Conservation (phyloP, 352 stramenopile genomes). For the Phytopythium oedochilum region DNA sequence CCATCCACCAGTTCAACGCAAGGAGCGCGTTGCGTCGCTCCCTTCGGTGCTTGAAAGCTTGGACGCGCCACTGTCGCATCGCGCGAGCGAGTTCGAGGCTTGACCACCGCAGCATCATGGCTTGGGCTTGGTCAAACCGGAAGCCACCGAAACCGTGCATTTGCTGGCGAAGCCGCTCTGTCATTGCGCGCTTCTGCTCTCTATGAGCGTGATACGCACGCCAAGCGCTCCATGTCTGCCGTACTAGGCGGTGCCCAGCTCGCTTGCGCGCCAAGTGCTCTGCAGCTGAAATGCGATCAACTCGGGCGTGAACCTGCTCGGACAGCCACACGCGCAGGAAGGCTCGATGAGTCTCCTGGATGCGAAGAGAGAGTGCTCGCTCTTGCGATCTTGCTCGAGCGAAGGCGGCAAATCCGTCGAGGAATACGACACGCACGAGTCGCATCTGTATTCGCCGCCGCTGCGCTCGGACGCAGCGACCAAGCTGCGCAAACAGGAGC, state of each 20-base stretch:
- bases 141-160: constrained; percentile 4
- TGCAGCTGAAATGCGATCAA: constrained; percentile 14
- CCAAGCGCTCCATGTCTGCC: constrained; percentile 19
- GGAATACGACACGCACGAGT: constrained; percentile 11
- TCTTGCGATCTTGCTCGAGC: constrained; percentile 9
- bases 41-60: constrained; percentile 1
- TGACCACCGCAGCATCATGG: constrained; percentile 21
- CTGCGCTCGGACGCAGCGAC: background rate
- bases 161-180: constrained; percentile 8
- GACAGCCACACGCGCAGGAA: constrained; percentile 27
- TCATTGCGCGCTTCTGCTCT: constrained; percentile 3
- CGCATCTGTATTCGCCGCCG: background rate
- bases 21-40: constrained; percentile 12
- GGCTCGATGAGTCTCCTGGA: constrained; percentile 13
- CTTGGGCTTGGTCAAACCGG: background rate
- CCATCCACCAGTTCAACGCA: constrained; percentile 29
- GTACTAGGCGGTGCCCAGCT: constrained; percentile 10
- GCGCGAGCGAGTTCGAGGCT: constrained; percentile 7
- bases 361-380: constrained; percentile 7
- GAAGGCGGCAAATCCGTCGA: constrained; percentile 18
- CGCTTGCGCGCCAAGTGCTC: constrained; percentile 17
- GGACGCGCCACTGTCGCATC: constrained; percentile 15
- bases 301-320: constrained; percentile 11
- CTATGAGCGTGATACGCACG: constrained; percentile 13
- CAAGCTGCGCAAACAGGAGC: constrained; percentile 11